phyloP scores from a whole-genome alignment of 495 filamentous ascomycete genomes.

The Jackrogersella minutella region DNA sequence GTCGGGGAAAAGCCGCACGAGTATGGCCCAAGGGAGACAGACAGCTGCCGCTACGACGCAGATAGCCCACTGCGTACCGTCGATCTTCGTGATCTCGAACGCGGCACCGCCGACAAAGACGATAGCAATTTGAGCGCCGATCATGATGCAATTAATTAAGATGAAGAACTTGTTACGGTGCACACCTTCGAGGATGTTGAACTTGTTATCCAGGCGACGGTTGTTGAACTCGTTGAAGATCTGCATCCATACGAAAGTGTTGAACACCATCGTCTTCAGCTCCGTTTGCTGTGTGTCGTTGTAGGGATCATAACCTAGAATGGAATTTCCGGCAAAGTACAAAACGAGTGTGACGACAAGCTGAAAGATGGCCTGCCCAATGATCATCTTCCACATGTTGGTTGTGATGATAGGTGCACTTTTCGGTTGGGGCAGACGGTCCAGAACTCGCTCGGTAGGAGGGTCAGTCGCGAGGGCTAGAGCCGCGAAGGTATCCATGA shows the following conservation, averaged over 20 bases:
- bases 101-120: slow-evolving; percentile 78
- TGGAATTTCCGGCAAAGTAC: slow-evolving; percentile 72
- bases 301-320: slow-evolving; percentile 64
- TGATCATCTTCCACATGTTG: slow-evolving; percentile 95
- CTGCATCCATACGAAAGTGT: slow-evolving; percentile 95
- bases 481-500: slow-evolving; percentile 97
- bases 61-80: slow-evolving; percentile 76
- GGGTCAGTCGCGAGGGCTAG: slow-evolving; percentile 89
- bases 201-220: slow-evolving; percentile 76
- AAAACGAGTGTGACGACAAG: slow-evolving; percentile 79
- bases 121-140: slow-evolving; percentile 82
- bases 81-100: slow-evolving; percentile 68
- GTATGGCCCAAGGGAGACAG: slow-evolving; percentile 73
- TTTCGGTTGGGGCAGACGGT: slow-evolving; percentile 80
- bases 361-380: slow-evolving; percentile 85
- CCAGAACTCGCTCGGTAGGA: slow-evolving; percentile 71
- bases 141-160: slow-evolving; percentile 80
- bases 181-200: slow-evolving; percentile 91
- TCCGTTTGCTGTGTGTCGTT: slow-evolving; percentile 45
- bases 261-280: slow-evolving; percentile 82
- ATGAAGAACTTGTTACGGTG: slow-evolving; percentile 83
- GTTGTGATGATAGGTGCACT: slow-evolving; percentile 77
- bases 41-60: slow-evolving; percentile 75
- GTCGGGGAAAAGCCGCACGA: slow-evolving; percentile 81
- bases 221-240: slow-evolving; percentile 89